Evolutionary conservation across 2,329 filamentous ascomycete species (phyloP), one percentile per base, ranked within the genome.

Genomic region (Talaromyces verruculosus): DNA sequence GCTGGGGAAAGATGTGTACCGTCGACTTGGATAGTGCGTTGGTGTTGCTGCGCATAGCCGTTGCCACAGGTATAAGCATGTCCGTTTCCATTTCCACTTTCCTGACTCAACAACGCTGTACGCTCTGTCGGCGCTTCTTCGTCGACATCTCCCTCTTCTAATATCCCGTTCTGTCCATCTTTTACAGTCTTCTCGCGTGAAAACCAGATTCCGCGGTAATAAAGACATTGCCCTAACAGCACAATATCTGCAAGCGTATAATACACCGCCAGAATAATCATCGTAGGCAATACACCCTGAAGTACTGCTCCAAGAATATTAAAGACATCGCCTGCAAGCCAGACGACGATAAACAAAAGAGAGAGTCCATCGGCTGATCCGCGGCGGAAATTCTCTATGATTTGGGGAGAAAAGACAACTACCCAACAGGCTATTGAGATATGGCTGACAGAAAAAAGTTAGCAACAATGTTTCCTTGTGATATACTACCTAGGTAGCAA

Each of bases 361-460:
- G 92, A 96, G 1, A 98, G 84, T 2, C 93, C 94, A 76, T 97
- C 92, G 66, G 93, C 92, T 47, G 91, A 96, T 70, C 87, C 83
- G 65, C 93, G 87, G 69, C 89, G 89, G 81, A 97, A 97, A 76
- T 97, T 97, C 75, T 97, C 92, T 72, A 97, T 89, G 72, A 99
- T 97, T 72, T 99, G 95, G 1, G 95, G 95, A 0, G 92, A 95
- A 81, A 97, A 99, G 66, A 99, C 95, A 41, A 98, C 92, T 65
- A 98, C 91, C 95, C 95, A 97, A 77, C 93, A 97, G 61, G 93
- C 93, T 75, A 99, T 97, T 55, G 92, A 97, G 71, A 99, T 93
- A 8, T 93, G 97, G 41, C 93, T 92, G 67, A 57, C 72, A 35
- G 41, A 25, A 13, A 25, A 25, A 22, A 22, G 1, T 57, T 39